Percentiles rank a stretch among this genome's conserved stretches.
Evolutionary conservation across 1,284 basidiomycete genomes (phyloP).

Genomic region (Ceratobasidium sp.): DNA sequence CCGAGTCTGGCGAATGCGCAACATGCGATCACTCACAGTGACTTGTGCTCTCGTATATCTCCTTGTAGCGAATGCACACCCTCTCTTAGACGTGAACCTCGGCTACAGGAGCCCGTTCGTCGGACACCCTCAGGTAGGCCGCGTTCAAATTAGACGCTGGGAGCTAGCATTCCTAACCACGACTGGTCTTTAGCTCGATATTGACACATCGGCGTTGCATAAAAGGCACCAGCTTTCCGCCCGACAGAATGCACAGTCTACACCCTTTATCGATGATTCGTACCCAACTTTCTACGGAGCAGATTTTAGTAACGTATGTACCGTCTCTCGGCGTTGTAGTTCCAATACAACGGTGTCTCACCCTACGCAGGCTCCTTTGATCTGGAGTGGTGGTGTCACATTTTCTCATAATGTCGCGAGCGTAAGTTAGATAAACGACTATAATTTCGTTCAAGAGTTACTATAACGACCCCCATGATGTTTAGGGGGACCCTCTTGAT

Average conservation of each 20-base stretch:
- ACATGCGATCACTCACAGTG: neutral
- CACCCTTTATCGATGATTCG: conserved; percentile 57
- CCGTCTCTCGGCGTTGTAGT: neutral
- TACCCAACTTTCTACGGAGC: conserved; percentile 62
- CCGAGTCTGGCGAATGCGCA: too few relatives aligned
- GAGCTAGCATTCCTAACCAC: neutral
- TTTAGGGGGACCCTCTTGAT: conserved; percentile 63
- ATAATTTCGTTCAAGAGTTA: neutral
- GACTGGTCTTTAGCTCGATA: conserved; percentile 1
- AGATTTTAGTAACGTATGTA: conserved; percentile 59
- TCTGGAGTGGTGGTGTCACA: conserved; percentile 62
- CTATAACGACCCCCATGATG: conserved; percentile 46
- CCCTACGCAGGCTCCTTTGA: conserved; percentile 54
- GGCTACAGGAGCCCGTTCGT: conserved; percentile 23
- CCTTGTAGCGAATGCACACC: conserved; percentile 11
- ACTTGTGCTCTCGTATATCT: neutral
- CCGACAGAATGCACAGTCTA: conserved; percentile 54
- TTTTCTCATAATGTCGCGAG: conserved; percentile 61
- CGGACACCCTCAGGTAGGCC: conserved; percentile 19
- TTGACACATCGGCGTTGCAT: conserved; percentile 16
- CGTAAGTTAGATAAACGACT: conserved; percentile 46
- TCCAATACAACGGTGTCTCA: neutral
- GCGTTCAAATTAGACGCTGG: neutral
- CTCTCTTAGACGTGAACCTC: conserved; percentile 24
- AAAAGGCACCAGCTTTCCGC: conserved; percentile 20